A percentile compares a stretch with the other conserved stretches of the same genome.
These are phyloP conservation scores for Colletotrichum lini DNA, from an alignment of 2,329 filamentous ascomycete genomes.

Conservation along the genomic window DNA sequence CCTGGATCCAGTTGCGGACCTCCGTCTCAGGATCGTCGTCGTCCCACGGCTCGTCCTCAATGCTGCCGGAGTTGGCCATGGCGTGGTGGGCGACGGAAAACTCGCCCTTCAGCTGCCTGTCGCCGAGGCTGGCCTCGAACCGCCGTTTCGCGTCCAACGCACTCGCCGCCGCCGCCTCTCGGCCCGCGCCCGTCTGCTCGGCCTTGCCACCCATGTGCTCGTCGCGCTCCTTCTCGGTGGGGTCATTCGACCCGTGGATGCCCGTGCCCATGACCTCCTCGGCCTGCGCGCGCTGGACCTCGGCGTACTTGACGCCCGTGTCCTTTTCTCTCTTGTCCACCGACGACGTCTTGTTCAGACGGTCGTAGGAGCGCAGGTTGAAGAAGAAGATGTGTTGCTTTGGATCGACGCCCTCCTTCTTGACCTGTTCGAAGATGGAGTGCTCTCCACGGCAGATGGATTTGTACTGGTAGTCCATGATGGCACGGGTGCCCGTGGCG, in stretches of 20 bases:
- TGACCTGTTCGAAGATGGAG: conserved; percentile 87
- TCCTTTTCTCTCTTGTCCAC: conserved; percentile 83
- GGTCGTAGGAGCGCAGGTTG: conserved; percentile 93
- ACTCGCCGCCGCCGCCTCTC: conserved; percentile 51
- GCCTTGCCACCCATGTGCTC: conserved; percentile 62
- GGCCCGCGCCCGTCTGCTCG: conserved; percentile 48
- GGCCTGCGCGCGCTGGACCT: conserved; percentile 89
- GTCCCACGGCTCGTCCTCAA: conserved; percentile 82
- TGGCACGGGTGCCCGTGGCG: conserved; percentile 88
- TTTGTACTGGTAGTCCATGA: conserved; percentile 99
- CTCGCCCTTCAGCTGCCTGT: conserved; percentile 55
- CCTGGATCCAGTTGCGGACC: conserved; percentile 90
- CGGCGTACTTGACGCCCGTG: conserved; percentile 86
- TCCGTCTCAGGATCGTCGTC: conserved; percentile 80
- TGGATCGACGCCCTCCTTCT: conserved; percentile 81
- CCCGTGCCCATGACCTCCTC: conserved; percentile 88
- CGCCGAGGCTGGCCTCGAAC: conserved; percentile 65
- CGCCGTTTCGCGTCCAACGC: conserved; percentile 63
- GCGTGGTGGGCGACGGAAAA: conserved; percentile 80
- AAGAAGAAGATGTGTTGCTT: conserved; percentile 90
- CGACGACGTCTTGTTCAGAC: conserved; percentile 84
- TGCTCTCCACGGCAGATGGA: conserved; percentile 93
- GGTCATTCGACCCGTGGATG: conserved; percentile 71
- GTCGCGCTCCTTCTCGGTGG: conserved; percentile 61
- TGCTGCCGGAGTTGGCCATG: conserved; percentile 76